Evolutionary conservation across 495 filamentous ascomycete genomes (phyloP).

Genomic region (Neurospora sp.): DNA sequence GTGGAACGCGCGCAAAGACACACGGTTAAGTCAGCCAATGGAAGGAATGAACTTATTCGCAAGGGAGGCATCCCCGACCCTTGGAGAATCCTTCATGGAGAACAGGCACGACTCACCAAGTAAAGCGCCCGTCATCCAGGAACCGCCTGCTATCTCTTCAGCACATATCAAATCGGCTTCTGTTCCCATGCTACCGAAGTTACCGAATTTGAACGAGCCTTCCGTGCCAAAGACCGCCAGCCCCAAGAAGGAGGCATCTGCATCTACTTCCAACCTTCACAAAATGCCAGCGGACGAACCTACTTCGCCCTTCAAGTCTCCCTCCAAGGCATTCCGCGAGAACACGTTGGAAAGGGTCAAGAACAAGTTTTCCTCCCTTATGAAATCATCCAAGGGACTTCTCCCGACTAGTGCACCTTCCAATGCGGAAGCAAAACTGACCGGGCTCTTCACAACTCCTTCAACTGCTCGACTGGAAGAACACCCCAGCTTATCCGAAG

Average conservation of each 20-base stretch:
- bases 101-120: slow-evolving; percentile 29
- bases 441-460: slow-evolving; percentile 30
- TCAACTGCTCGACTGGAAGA: slow-evolving; percentile 26
- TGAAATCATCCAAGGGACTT: slow-evolving; percentile 74
- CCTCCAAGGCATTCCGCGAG: slow-evolving; percentile 54
- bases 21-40: slow-evolving; percentile 50
- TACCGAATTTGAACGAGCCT: slow-evolving; percentile 34
- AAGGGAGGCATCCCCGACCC: slow-evolving; percentile 29
- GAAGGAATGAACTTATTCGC: slow-evolving; percentile 45
- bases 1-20: slow-evolving; percentile 31
- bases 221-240: slow-evolving; percentile 18
- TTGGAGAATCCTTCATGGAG: slow-evolving; percentile 11
- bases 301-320: slow-evolving; percentile 63
- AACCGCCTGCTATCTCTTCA: slow-evolving; percentile 22
- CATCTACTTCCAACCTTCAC: slow-evolving; percentile 47
- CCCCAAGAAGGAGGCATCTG: slow-evolving; percentile 53
- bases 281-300: slow-evolving; percentile 34
- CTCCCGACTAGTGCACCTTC: slow-evolving; percentile 71
- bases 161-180: slow-evolving; percentile 46
- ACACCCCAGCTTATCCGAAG: slow-evolving; percentile 26
- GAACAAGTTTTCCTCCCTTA: slow-evolving; percentile 73
- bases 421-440: slow-evolving; percentile 64
- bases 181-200: slow-evolving; percentile 40
- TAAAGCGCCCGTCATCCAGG: slow-evolving; percentile 25
- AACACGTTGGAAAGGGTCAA: slow-evolving; percentile 83